Percentiles rank a stretch among this genome's conserved stretches.
Evolutionary conservation across 371 early-diverging fungal species (phyloP).

Genomic region (Mortierella sp.): DNA sequence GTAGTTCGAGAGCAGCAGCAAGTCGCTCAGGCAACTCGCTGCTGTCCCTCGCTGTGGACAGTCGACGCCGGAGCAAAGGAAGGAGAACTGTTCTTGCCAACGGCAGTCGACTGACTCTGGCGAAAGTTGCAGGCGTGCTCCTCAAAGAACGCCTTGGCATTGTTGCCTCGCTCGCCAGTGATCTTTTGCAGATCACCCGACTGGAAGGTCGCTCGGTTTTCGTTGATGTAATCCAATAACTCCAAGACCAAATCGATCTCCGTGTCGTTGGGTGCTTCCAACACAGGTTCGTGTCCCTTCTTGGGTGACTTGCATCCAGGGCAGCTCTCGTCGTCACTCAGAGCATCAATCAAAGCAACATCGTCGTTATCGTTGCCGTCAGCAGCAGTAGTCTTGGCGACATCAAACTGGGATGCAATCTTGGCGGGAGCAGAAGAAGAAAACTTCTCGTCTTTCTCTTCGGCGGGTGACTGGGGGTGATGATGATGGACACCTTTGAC

Average conservation of each 20-base stretch:
- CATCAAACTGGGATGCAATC: neutral
- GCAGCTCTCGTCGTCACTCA: neutral
- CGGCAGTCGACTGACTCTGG: neutral
- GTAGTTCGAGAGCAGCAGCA: neutral
- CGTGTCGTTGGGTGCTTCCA: slow-evolving; percentile 31
- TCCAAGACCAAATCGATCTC: slow-evolving; percentile 35
- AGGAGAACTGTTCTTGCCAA: neutral
- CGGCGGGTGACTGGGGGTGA: neutral
- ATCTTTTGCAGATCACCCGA: slow-evolving; percentile 47
- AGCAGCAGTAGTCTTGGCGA: neutral
- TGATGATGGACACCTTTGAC: neutral
- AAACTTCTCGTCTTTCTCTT: neutral
- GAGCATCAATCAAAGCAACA: neutral
- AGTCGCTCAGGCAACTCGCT: neutral
- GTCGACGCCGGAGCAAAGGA: neutral
- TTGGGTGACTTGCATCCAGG: neutral
- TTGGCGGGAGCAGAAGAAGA: neutral
- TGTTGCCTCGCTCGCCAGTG: slow-evolving; percentile 23
- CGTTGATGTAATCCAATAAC: slow-evolving; percentile 39
- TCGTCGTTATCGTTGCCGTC: neutral
- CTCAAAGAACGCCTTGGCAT: slow-evolving; percentile 26
- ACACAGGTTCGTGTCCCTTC: slow-evolving; percentile 1
- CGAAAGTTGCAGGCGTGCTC: slow-evolving; percentile 26
- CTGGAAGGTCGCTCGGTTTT: slow-evolving; percentile 32
- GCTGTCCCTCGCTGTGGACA: neutral